Conservation (phyloP, 352 stramenopile genomes). For the Globisporangium ultimum region DNA sequence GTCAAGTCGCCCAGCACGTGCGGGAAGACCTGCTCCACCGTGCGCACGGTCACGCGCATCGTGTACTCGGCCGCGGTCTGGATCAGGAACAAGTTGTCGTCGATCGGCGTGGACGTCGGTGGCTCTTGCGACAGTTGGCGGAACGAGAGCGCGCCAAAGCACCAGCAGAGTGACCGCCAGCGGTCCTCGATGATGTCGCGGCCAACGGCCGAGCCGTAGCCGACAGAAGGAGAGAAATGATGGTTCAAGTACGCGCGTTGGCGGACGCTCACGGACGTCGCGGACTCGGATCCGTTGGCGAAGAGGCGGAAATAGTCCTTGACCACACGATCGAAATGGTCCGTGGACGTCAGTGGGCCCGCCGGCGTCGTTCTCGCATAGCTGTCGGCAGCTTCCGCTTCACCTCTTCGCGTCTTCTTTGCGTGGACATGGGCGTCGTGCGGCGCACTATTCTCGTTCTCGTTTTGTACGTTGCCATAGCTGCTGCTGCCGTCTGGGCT, state of each 20-base stretch:
- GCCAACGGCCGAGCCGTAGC: slow-evolving; percentile 6
- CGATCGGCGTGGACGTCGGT: slow-evolving; percentile 5
- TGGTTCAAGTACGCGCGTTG: slow-evolving; percentile 4
- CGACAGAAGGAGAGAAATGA: slow-evolving; percentile 3
- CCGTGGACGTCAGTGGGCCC: not conserved
- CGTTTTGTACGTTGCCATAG: no score
- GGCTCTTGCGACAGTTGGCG: slow-evolving; percentile 7
- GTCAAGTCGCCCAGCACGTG: slow-evolving; percentile 1
- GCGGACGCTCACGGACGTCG: not conserved
- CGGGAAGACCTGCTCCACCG: slow-evolving; percentile 6
- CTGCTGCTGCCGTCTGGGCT: no score
- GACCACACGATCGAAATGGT: slow-evolving; percentile 2
- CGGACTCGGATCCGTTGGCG: not conserved
- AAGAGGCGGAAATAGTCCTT: slow-evolving; percentile 12
- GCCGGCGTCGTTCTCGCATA: not conserved
- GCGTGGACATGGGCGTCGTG: no score
- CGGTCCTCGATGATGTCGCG: slow-evolving; percentile 6
- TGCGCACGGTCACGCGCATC: slow-evolving; percentile 8
- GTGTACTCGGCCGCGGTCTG: slow-evolving; percentile 10
- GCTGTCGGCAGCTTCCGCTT: no score
- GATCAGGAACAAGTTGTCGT: slow-evolving; percentile 7
- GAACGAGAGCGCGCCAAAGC: slow-evolving; percentile 8
- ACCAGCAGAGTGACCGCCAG: slow-evolving; percentile 8
- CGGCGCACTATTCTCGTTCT: no score
- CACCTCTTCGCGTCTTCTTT: no score